Percentiles rank a stretch among this genome's conserved stretches.
Conservation (phyloP, 2,329 filamentous ascomycete genomes). For the Diplocarpon rosae region DNA sequence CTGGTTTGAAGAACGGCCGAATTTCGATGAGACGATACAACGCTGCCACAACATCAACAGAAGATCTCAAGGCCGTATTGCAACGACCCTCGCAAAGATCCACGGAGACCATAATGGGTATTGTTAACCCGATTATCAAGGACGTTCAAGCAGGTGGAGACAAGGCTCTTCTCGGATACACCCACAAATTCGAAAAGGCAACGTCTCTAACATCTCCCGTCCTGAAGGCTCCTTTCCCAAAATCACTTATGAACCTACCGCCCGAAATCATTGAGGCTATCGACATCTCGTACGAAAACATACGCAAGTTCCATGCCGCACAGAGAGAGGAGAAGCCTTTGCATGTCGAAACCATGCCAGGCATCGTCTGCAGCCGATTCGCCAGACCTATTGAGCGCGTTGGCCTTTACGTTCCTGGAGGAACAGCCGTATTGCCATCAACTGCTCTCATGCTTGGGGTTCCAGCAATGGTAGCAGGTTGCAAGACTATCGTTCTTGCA, state of each 20-base stretch:
- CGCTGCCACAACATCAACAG: slow-evolving; percentile 49
- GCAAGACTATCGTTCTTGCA: slow-evolving; percentile 86
- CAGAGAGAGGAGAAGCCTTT: slow-evolving; percentile 78
- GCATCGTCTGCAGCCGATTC: slow-evolving; percentile 89
- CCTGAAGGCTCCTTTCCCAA: slow-evolving; percentile 77
- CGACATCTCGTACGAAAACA: slow-evolving; percentile 88
- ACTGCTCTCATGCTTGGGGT: slow-evolving; percentile 98
- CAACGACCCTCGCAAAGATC: slow-evolving; percentile 89
- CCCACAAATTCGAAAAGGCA: slow-evolving; percentile 96
- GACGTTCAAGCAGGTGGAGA: slow-evolving; percentile 78
- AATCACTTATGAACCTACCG: slow-evolving; percentile 73
- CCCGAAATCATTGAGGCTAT: slow-evolving; percentile 85
- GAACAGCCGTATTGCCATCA: slow-evolving; percentile 91
- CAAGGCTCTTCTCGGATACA: slow-evolving; percentile 80
- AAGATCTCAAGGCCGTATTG: slow-evolving; percentile 61
- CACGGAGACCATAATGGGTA: slow-evolving; percentile 84
- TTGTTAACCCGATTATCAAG: slow-evolving; percentile 84
- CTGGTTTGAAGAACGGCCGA: slow-evolving; percentile 39
- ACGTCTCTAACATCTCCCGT: slow-evolving; percentile 84
- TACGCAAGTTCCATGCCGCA: slow-evolving; percentile 83
- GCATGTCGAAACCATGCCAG: slow-evolving; percentile 92
- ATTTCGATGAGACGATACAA: slow-evolving; percentile 80
- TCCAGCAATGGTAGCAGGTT: slow-evolving; percentile 93
- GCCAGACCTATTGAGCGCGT: slow-evolving; percentile 86
- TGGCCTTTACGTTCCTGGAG: slow-evolving; percentile 91